Percentiles rank a stretch among this genome's conserved stretches.
These are phyloP conservation scores for Biancaea sappan DNA, from an alignment of 306 rosid species.

Conservation along the genomic window DNA sequence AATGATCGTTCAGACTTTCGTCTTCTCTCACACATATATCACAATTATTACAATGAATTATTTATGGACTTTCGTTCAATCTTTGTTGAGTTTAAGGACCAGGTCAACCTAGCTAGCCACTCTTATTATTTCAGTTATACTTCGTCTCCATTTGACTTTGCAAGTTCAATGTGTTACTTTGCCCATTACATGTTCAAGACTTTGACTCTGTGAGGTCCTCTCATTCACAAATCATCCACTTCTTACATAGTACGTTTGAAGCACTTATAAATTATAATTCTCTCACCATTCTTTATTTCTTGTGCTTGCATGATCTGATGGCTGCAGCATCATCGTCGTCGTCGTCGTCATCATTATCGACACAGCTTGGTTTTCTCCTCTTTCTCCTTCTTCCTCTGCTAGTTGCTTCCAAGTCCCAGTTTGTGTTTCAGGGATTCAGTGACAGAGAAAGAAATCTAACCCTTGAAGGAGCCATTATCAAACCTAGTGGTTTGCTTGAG, in stretches of 20 bases:
- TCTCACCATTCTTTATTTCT: background rate
- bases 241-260: background rate
- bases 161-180: background rate
- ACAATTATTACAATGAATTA: background rate
- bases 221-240: background rate
- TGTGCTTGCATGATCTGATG: constrained; percentile 30
- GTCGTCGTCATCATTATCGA: too few relatives aligned
- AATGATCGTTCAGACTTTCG: background rate
- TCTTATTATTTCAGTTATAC: background rate
- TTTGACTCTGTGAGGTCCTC: background rate
- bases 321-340: constrained; percentile 28
- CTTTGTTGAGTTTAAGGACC: too few relatives aligned
- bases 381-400: constrained; percentile 15
- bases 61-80: background rate
- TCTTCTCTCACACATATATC: background rate
- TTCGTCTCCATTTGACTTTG: too few relatives aligned
- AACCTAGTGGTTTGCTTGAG: constrained; percentile 41
- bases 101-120: too few relatives aligned
- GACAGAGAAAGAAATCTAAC: background rate
- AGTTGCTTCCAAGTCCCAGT: background rate
- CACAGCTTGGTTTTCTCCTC: constrained; percentile 40
- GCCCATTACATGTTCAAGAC: background rate
- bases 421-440: constrained; percentile 55
- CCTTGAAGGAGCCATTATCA: constrained; percentile 44
- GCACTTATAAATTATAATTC: background rate